Base-by-base conservation (phyloP, 1,139 yeast species). In the Arxiozyma telluris region DNA sequence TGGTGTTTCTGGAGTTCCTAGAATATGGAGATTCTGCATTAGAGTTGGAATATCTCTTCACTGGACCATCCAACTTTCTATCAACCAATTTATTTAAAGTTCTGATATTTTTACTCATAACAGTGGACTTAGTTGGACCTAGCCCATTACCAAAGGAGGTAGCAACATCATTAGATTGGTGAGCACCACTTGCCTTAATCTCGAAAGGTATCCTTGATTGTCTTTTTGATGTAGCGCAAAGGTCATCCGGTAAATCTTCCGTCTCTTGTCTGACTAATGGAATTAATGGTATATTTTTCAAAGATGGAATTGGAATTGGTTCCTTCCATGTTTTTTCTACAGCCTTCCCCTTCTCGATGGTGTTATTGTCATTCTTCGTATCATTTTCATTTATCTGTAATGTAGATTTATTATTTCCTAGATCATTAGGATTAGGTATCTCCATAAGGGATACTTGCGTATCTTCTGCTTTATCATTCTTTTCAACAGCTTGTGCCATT, bases 171-270 rank as follows among this genome's bases (percentile, higher is more conserved):
- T 66, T 64, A 21, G 71, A 64, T 57, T 66, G 70, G 65, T 68
- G 64, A 1, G 62, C 71, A 54, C 72, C 72, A 59, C 72, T 68
- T 5, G 72, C 72, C 50, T 65, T 67, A 43, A 68, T 67, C 46
- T 68, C 72, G 52, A 61, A 68, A 22, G 64, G 63, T 17, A 61
- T 59, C 30, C 65, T 59, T 8, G 64, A 57, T 44, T 60, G 61
- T 46, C 57, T 61, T 44, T 65, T 64, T 12, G 52, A 50, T 8
- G 46, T 34, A 30, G 53, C 55, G 44, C 67, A 65, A 18, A 66
- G 51, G 47, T 66, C 70, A 54, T 67, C 69, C 5, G 62, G 67
- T 43, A 63, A 61, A n/a, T 64, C 69, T 51, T 67, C 70, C 11
- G 71, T 67, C 50, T 66, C 70, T 45, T 66, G 67, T 50, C 70